Percentiles rank a stretch among this genome's conserved stretches.
Evolutionary conservation across 768 basidiomycete genomes (phyloP).

Genomic region (Suillus weaverae): DNA sequence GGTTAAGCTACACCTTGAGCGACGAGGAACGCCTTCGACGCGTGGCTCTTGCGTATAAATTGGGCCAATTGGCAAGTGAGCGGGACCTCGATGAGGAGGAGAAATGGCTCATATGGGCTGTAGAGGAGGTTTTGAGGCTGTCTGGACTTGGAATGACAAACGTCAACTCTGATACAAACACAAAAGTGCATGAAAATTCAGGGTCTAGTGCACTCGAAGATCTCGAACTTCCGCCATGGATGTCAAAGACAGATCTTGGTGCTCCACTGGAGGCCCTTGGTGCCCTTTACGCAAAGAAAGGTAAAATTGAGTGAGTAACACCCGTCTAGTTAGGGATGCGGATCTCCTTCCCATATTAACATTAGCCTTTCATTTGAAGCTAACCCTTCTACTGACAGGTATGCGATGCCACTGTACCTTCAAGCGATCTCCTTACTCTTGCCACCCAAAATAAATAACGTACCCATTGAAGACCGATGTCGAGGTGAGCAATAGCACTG

Average conservation of each 20-base stretch:
- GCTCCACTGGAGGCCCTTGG: constrained; percentile 71
- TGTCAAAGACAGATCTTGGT: constrained; percentile 56
- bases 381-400: constrained; percentile 37
- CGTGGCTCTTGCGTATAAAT: constrained; percentile 45
- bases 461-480: constrained; percentile 52
- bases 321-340: neutral
- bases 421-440: constrained; percentile 64
- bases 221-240: constrained; percentile 62
- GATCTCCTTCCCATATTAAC: neutral
- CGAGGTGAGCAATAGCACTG: constrained; percentile 43
- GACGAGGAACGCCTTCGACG: constrained; percentile 42
- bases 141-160: constrained; percentile 15
- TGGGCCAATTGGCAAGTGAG: constrained; percentile 41
- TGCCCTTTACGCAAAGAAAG: constrained; percentile 55
- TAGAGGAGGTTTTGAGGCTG: constrained; percentile 42
- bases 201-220: constrained; percentile 42
- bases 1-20: constrained; percentile 29
- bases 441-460: constrained; percentile 35
- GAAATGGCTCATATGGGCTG: constrained; percentile 43
- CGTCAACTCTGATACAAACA: neutral
- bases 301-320: constrained; percentile 43
- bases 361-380: neutral
- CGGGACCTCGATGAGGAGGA: constrained; percentile 41
- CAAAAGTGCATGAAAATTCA: neutral
- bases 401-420: constrained; percentile 63